A percentile compares a stretch with the other conserved stretches of the same genome.
phyloP scores from a whole-genome alignment of 2,329 filamentous ascomycete genomes.

The Alternaria panax region DNA sequence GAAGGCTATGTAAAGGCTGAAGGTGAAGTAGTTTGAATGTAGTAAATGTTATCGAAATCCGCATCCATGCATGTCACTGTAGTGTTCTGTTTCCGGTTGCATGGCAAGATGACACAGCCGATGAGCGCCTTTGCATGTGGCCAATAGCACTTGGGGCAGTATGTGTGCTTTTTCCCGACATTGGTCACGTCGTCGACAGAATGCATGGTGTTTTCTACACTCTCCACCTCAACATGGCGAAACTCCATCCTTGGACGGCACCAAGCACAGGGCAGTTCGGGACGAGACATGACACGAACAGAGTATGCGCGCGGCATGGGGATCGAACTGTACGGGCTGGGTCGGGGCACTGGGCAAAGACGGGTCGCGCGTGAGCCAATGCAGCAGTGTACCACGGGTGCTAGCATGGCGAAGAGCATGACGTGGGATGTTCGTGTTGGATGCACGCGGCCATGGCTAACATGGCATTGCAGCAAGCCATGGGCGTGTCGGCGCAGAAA shows the following conservation, averaged over 20 bases:
- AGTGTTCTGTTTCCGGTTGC: not conserved
- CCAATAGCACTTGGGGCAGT: not conserved
- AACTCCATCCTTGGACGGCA: not conserved
- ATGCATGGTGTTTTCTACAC: not conserved
- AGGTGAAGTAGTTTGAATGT: not conserved
- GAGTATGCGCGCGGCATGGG: not conserved
- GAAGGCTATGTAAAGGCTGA: slow-evolving; percentile 5
- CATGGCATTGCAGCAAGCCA: slow-evolving; percentile 8
- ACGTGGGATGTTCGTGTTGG: slow-evolving; percentile 5
- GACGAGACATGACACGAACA: not conserved
- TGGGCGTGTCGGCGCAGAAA: slow-evolving; percentile 13
- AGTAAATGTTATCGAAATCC: not conserved
- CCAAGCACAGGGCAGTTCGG: not conserved
- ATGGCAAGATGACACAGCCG: not conserved
- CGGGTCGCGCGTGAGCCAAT: not conserved
- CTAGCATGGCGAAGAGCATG: not conserved
- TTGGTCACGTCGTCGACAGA: not conserved
- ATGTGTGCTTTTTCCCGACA: not conserved
- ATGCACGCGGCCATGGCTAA: slow-evolving; percentile 18
- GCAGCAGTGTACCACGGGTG: not conserved
- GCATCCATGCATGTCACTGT: not conserved
- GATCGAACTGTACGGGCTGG: not conserved
- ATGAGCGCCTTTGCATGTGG: not conserved
- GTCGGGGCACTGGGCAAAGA: not conserved
- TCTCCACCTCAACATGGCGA: not conserved